Evolutionary conservation across 129 eudicot species (phyloP).

Genomic region (Kitagawia praeruptora): DNA sequence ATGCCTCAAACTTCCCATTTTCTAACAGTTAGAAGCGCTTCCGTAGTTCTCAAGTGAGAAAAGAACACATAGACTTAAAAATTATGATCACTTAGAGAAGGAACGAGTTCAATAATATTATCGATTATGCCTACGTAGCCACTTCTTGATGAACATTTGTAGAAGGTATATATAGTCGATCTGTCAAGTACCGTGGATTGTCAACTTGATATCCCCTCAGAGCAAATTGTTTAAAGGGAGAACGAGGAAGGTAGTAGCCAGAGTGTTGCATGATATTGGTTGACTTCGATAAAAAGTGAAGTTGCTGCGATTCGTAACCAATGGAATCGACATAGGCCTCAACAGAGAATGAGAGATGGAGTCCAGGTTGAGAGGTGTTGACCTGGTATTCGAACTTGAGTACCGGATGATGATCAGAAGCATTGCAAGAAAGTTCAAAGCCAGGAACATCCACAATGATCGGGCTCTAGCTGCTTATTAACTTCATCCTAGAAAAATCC

Average conservation of each 20-base stretch:
- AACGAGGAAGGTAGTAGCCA: background rate
- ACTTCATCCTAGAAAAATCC: background rate
- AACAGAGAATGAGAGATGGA: background rate
- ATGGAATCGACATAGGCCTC: background rate
- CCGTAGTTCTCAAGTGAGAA: background rate
- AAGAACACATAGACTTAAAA: background rate
- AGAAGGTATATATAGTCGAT: background rate
- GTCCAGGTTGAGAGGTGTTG: background rate
- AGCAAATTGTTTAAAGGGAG: background rate
- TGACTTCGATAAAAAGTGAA: background rate
- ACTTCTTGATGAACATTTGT: background rate
- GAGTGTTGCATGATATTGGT: background rate
- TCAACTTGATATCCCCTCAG: background rate
- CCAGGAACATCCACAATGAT: slow-evolving; percentile 5
- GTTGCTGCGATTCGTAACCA: background rate
- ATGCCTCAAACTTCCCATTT: too few species aligned
- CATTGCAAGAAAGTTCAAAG: slow-evolving; percentile 7
- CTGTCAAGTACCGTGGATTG: background rate
- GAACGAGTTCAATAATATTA: background rate
- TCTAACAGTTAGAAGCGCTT: background rate
- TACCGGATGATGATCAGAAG: background rate
- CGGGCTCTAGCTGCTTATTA: background rate
- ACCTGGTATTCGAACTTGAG: background rate
- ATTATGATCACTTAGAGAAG: background rate
- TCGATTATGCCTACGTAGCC: background rate